phyloP scores from a whole-genome alignment of 2,329 filamentous ascomycete species.

The Aspergillus persii region DNA sequence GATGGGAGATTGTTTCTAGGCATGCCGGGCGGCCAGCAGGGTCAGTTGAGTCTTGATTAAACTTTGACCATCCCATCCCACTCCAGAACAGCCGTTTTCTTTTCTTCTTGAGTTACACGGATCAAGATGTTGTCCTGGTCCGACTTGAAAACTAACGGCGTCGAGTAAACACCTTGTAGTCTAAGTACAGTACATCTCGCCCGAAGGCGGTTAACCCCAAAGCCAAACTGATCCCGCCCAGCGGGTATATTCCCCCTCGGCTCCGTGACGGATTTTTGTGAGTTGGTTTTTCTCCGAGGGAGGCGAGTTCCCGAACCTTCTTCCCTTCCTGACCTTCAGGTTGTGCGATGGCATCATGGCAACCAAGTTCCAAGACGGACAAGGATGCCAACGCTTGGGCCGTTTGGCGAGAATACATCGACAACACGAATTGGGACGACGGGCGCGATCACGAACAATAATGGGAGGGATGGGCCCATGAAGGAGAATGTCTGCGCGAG shows the following conservation, averaged over 20 bases:
- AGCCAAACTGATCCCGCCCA: slow-evolving; percentile 6
- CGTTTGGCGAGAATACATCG: background rate
- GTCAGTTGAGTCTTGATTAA: background rate
- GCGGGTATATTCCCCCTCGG: slow-evolving; percentile 2
- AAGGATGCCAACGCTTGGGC: background rate
- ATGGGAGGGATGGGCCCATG: background rate
- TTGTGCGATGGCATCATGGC: background rate
- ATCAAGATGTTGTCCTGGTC: too few relatives aligned
- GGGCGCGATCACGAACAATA: slow-evolving; percentile 3
- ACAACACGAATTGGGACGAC: slow-evolving; percentile 9
- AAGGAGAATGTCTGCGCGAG: slow-evolving; percentile 3
- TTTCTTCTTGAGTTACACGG: background rate
- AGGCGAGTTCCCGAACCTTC: background rate
- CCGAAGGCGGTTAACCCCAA: background rate
- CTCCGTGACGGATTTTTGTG: background rate
- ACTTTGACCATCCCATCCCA: too few relatives aligned
- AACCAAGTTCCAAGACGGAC: background rate
- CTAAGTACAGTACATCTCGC: slow-evolving; percentile 5
- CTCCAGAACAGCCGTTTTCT: too few relatives aligned
- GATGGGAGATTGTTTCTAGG: background rate
- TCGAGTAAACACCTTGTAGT: background rate
- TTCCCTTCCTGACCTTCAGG: slow-evolving; percentile 6
- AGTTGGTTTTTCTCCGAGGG: background rate
- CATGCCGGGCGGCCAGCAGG: slow-evolving; percentile 10
- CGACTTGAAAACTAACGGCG: background rate